Evolutionary conservation across 2,329 filamentous ascomycete genomes (phyloP).

Genomic region (Xylaria sp.): DNA sequence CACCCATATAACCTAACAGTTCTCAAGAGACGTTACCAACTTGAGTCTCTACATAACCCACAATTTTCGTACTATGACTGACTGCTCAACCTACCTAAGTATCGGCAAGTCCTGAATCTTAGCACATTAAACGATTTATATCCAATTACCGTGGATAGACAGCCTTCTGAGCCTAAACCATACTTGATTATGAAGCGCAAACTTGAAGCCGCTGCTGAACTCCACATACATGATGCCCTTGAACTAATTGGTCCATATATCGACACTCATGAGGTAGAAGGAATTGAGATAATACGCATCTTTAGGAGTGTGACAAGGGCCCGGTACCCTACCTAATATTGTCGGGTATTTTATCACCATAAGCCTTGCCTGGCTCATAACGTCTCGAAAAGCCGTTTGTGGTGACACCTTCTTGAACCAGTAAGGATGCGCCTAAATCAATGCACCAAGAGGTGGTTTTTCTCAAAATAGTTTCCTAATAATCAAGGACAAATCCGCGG

Average conservation of each 20-base stretch:
- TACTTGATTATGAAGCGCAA: neutral
- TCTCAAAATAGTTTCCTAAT: neutral
- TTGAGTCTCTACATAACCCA: neutral
- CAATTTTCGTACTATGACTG: neutral
- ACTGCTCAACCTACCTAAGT: neutral
- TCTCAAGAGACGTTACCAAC: neutral
- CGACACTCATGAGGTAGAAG: neutral
- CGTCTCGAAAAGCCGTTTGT: neutral
- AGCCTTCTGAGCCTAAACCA: neutral
- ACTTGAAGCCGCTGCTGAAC: neutral
- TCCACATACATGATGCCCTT: neutral
- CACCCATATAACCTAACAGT: neutral
- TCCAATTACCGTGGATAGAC: neutral
- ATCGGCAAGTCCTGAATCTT: neutral
- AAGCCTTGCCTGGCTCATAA: neutral
- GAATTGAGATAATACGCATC: neutral
- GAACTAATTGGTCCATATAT: neutral
- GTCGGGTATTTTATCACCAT: no score
- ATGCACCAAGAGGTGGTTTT: neutral
- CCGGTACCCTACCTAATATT: neutral
- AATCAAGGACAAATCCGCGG: neutral
- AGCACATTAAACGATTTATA: neutral
- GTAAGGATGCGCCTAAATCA: neutral
- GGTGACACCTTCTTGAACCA: neutral
- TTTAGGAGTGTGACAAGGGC: neutral